Evolutionary conservation across 1,284 basidiomycete genomes (phyloP), one percentile per base, ranked within the genome.

Genomic region (Anthracocystis walkeri): DNA sequence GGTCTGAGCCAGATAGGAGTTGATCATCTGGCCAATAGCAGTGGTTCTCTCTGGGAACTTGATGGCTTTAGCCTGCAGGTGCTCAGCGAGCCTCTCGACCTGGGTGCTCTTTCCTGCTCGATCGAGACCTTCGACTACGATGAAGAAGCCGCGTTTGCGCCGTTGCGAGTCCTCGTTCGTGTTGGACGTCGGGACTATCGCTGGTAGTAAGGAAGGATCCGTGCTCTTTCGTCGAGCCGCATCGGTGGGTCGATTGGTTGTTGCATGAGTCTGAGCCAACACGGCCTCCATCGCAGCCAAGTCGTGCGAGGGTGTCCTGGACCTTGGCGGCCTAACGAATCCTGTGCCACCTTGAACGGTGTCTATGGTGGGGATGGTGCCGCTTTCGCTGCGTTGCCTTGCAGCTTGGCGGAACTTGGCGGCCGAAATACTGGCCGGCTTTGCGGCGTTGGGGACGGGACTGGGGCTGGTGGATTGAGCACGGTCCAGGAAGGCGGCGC

Each of bases 21-120:
- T 92, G 82, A 99, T 97, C 91, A 96, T 93, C 81, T 91, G 89
- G 8, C 96, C 96, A 58, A 95, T 97, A 0, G 92, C 85, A 1
- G 96, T 97, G 2, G 93, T 93, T 42, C 97, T 89, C 85, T 98
- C 96, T 2, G 82, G 82, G 60, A 85, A 85, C 58, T 84, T 84
- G 73, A 82, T 75, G 23, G 75, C 56, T 25, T 72, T 75, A 33
- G 79, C 79, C 2, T 61, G 58, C 5, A 81, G 66, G 18, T 65
- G 54, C 8, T 78, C 44, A 14, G 74, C 76, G 10, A 85, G 72
- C 21, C 79, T 61, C 11, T 62, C 75, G 11, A 85, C 82, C 58
- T 85, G 83, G 5, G 82, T 85, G 44, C 78, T 82, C 71, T 85
- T 85, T 20, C 83, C 83, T 12, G 83, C 81, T 14, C 83, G 77